phyloP scores from a whole-genome alignment of 2,329 filamentous ascomycete species.

The Parastagonospora nodorum region DNA sequence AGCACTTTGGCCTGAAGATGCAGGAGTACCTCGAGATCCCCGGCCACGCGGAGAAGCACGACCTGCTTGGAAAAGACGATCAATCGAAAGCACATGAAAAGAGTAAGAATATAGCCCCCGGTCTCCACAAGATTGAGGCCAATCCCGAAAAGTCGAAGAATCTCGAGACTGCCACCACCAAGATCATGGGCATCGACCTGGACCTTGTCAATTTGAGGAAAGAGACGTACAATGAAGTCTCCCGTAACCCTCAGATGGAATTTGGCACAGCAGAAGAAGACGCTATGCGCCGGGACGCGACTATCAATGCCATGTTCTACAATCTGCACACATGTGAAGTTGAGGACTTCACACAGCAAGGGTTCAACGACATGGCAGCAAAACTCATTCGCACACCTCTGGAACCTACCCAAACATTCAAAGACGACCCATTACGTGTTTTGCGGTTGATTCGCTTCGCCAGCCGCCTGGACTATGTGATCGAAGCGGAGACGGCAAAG shows the following conservation, averaged over 20 bases:
- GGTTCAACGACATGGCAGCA: slow-evolving; percentile 73
- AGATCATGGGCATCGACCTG: slow-evolving; percentile 82
- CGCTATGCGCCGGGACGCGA: slow-evolving; percentile 86
- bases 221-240: slow-evolving; percentile 88
- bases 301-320: slow-evolving; percentile 94
- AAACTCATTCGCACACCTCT: slow-evolving; percentile 83
- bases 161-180: slow-evolving; percentile 87
- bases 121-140: slow-evolving; percentile 83
- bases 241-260: slow-evolving; percentile 88
- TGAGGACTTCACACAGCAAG: slow-evolving; percentile 81
- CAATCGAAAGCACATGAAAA: slow-evolving; percentile 49
- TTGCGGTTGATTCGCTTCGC: slow-evolving; percentile 88
- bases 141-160: slow-evolving; percentile 98
- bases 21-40: slow-evolving; percentile 68
- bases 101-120: slow-evolving; percentile 66
- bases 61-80: slow-evolving; percentile 48
- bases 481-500: slow-evolving; percentile 69
- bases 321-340: slow-evolving; percentile 79
- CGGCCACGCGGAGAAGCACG: slow-evolving; percentile 66
- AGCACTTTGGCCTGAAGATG: slow-evolving; percentile 72
- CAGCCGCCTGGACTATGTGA: slow-evolving; percentile 78
- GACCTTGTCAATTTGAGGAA: slow-evolving; percentile 94
- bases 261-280: slow-evolving; percentile 93
- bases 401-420: slow-evolving; percentile 89
- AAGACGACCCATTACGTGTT: slow-evolving; percentile 88